phyloP scores from a whole-genome alignment of 176 grass and related monocot genomes.

The Avena sativa region DNA sequence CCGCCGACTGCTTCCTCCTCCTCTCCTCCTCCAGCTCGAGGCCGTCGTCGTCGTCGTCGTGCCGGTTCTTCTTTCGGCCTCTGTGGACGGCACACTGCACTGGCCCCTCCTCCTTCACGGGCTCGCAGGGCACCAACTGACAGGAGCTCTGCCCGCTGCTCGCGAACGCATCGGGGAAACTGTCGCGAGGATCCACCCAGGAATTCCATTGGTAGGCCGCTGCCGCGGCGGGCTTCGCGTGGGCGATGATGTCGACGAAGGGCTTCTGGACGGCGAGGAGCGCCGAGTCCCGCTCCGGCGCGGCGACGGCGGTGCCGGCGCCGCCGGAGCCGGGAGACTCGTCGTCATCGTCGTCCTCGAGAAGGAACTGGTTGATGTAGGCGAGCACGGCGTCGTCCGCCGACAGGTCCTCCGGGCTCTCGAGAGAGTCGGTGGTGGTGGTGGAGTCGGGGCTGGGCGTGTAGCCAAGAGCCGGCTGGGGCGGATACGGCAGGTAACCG shows the following conservation, averaged over 20 bases:
- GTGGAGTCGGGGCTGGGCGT: slow-evolving; percentile 47
- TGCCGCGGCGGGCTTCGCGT: neutral
- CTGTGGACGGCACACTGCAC: slow-evolving; percentile 2
- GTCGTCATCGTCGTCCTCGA: slow-evolving; percentile 49
- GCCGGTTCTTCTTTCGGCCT: slow-evolving; percentile 55
- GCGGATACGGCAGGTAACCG: slow-evolving; percentile 16
- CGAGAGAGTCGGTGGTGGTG: slow-evolving; percentile 34
- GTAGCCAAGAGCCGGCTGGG: neutral
- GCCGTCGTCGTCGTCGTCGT: slow-evolving; percentile 20
- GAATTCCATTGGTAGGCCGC: neutral
- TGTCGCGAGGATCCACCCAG: neutral
- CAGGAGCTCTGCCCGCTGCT: neutral
- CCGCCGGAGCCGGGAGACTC: neutral
- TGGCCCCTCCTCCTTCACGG: neutral
- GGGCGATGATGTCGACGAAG: slow-evolving; percentile 49
- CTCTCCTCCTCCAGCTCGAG: slow-evolving; percentile 41
- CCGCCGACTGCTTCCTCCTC: slow-evolving; percentile 45
- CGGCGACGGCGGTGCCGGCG: neutral
- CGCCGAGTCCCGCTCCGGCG: slow-evolving; percentile 12
- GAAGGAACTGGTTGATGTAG: slow-evolving; percentile 63
- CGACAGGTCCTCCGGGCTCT: slow-evolving; percentile 29
- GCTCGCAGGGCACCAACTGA: neutral
- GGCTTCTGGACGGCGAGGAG: slow-evolving; percentile 54
- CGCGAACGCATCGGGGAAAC: neutral
- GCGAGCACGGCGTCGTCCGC: slow-evolving; percentile 54